phyloP scores from a whole-genome alignment of 768 basidiomycete genomes.

The Kwoniella pini region DNA sequence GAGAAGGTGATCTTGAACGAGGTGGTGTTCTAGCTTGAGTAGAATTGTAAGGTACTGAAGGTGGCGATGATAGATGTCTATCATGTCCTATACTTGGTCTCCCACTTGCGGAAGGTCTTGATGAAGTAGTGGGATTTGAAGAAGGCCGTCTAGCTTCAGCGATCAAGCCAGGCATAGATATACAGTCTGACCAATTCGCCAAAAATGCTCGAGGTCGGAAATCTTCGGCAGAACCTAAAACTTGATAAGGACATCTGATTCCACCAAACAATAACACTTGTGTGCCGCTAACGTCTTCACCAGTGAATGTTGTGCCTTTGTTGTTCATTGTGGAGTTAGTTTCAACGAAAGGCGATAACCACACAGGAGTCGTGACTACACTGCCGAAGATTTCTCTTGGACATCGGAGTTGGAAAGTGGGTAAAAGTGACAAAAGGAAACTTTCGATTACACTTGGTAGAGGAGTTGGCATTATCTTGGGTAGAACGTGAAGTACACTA shows the following conservation, averaged over 20 bases:
- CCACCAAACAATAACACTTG: conserved; percentile 34
- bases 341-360: conserved; percentile 15
- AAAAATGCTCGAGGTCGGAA: conserved; percentile 25
- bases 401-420: conserved; percentile 17
- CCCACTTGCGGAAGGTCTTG: background rate
- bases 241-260: conserved; percentile 19
- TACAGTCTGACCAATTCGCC: conserved; percentile 25
- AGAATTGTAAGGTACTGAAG: background rate
- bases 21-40: conserved; percentile 12
- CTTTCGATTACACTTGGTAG: conserved; percentile 34
- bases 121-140: background rate
- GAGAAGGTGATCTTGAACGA: conserved; percentile 4
- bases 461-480: conserved; percentile 20
- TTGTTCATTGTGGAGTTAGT: background rate
- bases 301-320: background rate
- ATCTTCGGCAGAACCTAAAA: conserved; percentile 4
- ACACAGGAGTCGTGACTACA: conserved; percentile 15
- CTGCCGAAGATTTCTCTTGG: conserved; percentile 15
- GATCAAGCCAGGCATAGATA: conserved; percentile 25
- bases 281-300: conserved; percentile 15
- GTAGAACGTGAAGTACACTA: conserved; percentile 34
- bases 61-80: conserved; percentile 1
- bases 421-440: conserved; percentile 34
- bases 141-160: conserved; percentile 8
- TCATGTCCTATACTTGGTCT: background rate